Evolutionary conservation across 2,329 filamentous ascomycete species (phyloP).

Genomic region (Aspergillus ibericus): DNA sequence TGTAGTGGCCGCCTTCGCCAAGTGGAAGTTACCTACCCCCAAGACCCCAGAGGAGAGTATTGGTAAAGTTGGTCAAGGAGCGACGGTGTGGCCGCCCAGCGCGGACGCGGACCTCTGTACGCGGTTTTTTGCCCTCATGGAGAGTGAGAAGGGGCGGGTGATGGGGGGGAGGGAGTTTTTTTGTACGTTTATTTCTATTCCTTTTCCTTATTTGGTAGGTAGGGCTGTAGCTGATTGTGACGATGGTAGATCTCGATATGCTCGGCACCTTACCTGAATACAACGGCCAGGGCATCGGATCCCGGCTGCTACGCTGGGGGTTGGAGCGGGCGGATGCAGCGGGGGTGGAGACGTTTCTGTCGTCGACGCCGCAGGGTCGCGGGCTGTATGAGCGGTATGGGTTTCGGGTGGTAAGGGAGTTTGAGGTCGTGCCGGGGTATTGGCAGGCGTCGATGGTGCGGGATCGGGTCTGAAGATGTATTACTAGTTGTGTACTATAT

Average conservation of each 20-base stretch:
- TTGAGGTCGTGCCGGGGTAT: constrained; percentile 12
- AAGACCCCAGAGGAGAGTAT: background rate
- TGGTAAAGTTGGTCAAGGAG: no score
- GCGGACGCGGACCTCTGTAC: constrained; percentile 10
- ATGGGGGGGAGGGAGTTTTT: constrained; percentile 10
- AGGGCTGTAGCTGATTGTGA: background rate
- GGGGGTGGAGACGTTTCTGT: constrained; percentile 6
- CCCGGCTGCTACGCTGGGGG: constrained; percentile 10
- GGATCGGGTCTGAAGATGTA: background rate
- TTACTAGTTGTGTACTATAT: no score
- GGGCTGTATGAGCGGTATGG: constrained; percentile 14
- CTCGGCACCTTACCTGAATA: constrained; percentile 12
- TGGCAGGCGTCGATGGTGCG: constrained; percentile 13
- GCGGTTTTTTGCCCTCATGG: constrained; percentile 4
- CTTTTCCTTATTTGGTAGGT: no score
- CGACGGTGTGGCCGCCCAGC: constrained; percentile 8
- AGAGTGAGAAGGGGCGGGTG: background rate
- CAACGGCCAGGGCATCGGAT: constrained; percentile 8
- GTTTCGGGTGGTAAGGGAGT: background rate
- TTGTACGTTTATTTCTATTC: background rate
- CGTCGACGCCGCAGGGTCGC: constrained; percentile 7
- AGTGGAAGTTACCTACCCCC: constrained; percentile 3
- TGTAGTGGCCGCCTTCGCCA: constrained; percentile 8
- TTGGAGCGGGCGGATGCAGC: constrained; percentile 8
- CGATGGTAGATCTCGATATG: constrained; percentile 9